Evolutionary conservation across 2,329 filamentous ascomycete genomes (phyloP), one percentile per base, ranked within the genome.

Genomic region (Colletotrichum paranaense): DNA sequence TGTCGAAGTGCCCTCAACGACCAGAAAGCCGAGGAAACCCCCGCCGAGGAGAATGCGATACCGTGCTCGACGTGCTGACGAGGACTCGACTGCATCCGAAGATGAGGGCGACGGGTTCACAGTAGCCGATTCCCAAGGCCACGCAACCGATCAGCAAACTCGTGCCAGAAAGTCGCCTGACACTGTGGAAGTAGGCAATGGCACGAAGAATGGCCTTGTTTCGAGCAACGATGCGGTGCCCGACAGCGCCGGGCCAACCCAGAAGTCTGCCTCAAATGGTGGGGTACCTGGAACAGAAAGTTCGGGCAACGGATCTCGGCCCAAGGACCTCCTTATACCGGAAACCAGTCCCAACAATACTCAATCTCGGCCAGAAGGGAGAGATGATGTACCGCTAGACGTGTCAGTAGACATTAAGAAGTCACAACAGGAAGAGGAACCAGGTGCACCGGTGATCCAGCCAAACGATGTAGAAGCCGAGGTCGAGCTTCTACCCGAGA

Each of bases 271-370:
- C 35, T 19, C 57, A 19, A 57, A 52, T 38, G 55, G 38, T 14
- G 24, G 24, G 22, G 35, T 53, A 38, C 64, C 59, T 24, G 62
- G 38, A 22, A 53, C 64, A 63, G 75, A 70, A 9, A 68, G 72
- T n/a, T 73, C 75, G 6, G 72, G 70, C 49, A 56, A 71, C 16
- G 72, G 67, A 49, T 72, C 72, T 14, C 72, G 67, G 16, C 72
- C 22, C 1, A 75, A 70, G 46, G 78, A 79, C 16, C 73, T 77
- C 5, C 73, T 77, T 4, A 78, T 81, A 24, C 81, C 79, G 0
- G 80, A 80, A 59, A 81, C 80, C 2, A 82, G 80, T 35, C 80
- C 79, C 8, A 62, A 72, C 8, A 75, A 73, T 12, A 74, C 74
- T 6, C 76, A 76, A n/a, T 53, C 57, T 4, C 68, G 62, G 28